Conservation (phyloP, 305 asterid species). For the Vinca major region DNA sequence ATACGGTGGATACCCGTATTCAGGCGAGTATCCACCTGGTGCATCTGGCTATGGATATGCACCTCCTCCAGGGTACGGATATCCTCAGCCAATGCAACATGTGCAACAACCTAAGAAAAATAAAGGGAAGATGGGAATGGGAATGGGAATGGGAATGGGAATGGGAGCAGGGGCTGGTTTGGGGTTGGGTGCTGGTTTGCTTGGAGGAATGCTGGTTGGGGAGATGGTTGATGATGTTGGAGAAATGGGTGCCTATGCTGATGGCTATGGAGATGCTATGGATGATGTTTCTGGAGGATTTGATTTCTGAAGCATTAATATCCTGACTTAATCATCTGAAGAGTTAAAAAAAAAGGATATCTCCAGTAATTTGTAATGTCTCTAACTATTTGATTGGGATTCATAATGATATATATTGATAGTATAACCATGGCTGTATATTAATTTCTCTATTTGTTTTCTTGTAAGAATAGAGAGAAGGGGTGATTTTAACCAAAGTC, state of each 20-base stretch:
- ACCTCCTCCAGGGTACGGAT: slow-evolving; percentile 16
- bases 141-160: slow-evolving; percentile 37
- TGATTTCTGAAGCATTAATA: not conserved
- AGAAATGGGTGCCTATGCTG: slow-evolving; percentile 49
- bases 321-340: not conserved
- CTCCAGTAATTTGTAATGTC: not conserved
- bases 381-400: too few species aligned
- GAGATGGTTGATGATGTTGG: slow-evolving; percentile 54
- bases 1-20: slow-evolving; percentile 10
- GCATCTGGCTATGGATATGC: too few species aligned
- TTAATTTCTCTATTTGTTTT: too few species aligned
- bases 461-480: too few species aligned
- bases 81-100: slow-evolving; percentile 12
- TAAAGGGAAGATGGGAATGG: slow-evolving; percentile 16
- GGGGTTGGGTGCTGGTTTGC: slow-evolving; percentile 82
- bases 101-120: slow-evolving; percentile 33
- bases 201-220: slow-evolving; percentile 78
- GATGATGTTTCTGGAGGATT: slow-evolving; percentile 21
- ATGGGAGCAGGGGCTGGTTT: slow-evolving; percentile 21
- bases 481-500: too few species aligned
- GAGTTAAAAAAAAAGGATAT: too few species aligned
- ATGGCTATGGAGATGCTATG: slow-evolving; percentile 64
- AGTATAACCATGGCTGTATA: too few species aligned
- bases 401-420: too few species aligned
- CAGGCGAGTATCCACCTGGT: slow-evolving; percentile 1